phyloP scores from a whole-genome alignment of 345 rosid species.

The Pseudoturritis turrita region DNA sequence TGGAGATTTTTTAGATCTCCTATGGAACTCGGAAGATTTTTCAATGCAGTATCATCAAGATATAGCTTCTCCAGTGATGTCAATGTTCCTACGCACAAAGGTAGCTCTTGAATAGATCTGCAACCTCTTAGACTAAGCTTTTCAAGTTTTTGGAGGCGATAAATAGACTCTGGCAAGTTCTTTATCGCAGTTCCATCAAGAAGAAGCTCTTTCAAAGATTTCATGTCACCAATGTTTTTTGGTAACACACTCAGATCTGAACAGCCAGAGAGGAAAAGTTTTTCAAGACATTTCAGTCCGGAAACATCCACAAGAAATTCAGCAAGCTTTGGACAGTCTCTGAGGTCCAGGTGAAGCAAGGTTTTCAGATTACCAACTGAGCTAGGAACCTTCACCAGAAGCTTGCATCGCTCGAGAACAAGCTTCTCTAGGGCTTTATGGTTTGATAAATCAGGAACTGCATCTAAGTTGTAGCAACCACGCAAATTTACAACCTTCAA shows the following conservation, averaged over 20 bases:
- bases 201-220: conserved; percentile 24
- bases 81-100: not conserved
- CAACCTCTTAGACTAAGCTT: conserved; percentile 20
- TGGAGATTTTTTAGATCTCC: conserved; percentile 3
- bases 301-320: conserved; percentile 30
- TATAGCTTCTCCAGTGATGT: conserved; percentile 18
- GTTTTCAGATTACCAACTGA: conserved; percentile 20
- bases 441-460: conserved; percentile 31
- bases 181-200: conserved; percentile 26
- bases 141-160: not conserved
- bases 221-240: conserved; percentile 22
- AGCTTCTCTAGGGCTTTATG: conserved; percentile 22
- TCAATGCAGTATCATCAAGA: conserved; percentile 12
- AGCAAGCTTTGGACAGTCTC: conserved; percentile 19
- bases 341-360: conserved; percentile 22
- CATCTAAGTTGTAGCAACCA: conserved; percentile 26
- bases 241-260: conserved; percentile 27
- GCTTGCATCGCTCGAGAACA: conserved; percentile 17
- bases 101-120: conserved; percentile 15
- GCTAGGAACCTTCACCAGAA: conserved; percentile 19
- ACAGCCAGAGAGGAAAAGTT: conserved; percentile 33
- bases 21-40: conserved; percentile 18
- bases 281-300: conserved; percentile 23
- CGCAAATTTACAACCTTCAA: conserved; percentile 29
- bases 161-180: conserved; percentile 13